Evolutionary conservation across 352 stramenopile species (phyloP).

Genomic region (Blastocystis sp.): DNA sequence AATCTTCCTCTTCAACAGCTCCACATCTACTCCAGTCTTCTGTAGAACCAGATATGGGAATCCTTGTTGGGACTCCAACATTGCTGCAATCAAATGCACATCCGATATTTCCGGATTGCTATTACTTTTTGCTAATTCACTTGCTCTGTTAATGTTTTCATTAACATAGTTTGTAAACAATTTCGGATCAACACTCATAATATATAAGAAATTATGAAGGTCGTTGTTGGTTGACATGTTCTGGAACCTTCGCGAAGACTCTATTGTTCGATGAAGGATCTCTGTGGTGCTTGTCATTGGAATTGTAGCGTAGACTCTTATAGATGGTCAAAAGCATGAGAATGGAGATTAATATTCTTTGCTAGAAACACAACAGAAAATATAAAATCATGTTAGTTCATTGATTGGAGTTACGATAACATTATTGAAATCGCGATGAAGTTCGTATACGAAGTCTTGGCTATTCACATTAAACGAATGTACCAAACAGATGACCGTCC

Average conservation of each 20-base stretch:
- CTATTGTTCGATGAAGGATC: background rate
- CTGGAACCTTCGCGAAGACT: background rate
- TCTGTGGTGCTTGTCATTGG: background rate
- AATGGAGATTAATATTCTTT: background rate
- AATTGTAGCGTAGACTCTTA: background rate
- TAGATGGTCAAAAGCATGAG: background rate
- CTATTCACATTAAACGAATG: background rate
- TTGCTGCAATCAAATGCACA: conserved; percentile 68
- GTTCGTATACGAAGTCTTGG: background rate
- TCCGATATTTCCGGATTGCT: conserved; percentile 17
- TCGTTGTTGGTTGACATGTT: background rate
- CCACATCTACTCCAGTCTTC: conserved; percentile 68
- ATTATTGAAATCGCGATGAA: background rate
- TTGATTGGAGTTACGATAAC: background rate
- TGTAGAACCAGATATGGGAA: conserved; percentile 70
- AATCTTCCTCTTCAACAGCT: conserved; percentile 69
- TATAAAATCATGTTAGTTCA: no score
- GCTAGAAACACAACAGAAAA: no score
- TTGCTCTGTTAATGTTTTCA: conserved; percentile 12
- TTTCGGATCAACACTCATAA: conserved; percentile 35
- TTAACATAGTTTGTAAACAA: conserved; percentile 19
- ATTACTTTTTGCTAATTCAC: conserved; percentile 37
- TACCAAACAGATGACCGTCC: background rate
- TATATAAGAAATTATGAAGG: background rate
- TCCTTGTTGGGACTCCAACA: conserved; percentile 72